Percentiles rank a stretch among this genome's conserved stretches.
These are phyloP conservation scores for Bigelowiella natans DNA, from an alignment of 78 protist species.

Conservation along the genomic window DNA sequence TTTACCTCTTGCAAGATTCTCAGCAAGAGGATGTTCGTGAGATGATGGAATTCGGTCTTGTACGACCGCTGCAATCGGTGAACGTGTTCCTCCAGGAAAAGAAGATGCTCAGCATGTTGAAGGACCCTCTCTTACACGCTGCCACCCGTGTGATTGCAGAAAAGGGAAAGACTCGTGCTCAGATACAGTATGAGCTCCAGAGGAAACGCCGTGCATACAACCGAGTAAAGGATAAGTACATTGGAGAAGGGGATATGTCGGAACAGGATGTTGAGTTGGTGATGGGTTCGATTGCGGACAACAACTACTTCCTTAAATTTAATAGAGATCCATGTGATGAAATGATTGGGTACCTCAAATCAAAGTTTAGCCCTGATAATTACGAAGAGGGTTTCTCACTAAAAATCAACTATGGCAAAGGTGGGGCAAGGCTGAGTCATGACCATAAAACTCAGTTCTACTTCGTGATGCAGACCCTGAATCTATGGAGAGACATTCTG, in stretches of 20 bases:
- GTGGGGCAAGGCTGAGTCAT: slow-evolving; percentile 5
- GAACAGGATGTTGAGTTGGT: neutral
- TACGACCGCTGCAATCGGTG: slow-evolving; percentile 62
- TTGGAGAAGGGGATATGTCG: neutral
- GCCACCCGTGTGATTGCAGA: slow-evolving; percentile 47
- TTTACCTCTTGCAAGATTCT: slow-evolving; percentile 70
- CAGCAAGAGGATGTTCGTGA: slow-evolving; percentile 1
- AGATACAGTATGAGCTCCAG: neutral
- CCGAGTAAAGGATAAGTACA: neutral
- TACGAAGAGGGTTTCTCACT: neutral
- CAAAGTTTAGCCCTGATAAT: neutral
- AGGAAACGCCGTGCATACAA: neutral
- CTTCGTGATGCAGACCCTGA: slow-evolving; percentile 56
- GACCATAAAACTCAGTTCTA: neutral
- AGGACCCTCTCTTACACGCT: slow-evolving; percentile 36
- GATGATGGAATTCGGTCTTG: slow-evolving; percentile 36
- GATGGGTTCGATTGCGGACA: slow-evolving; percentile 7
- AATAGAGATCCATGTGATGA: neutral
- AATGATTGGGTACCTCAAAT: neutral
- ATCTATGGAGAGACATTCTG: slow-evolving; percentile 78
- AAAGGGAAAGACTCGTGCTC: neutral
- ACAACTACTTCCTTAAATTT: neutral
- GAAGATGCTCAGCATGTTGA: slow-evolving; percentile 24
- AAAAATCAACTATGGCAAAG: neutral
- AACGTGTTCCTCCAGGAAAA: slow-evolving; percentile 12